These are phyloP conservation scores for Przewalskia tangutica DNA, from an alignment of 257 asterid genomes.

Conservation along the genomic window DNA sequence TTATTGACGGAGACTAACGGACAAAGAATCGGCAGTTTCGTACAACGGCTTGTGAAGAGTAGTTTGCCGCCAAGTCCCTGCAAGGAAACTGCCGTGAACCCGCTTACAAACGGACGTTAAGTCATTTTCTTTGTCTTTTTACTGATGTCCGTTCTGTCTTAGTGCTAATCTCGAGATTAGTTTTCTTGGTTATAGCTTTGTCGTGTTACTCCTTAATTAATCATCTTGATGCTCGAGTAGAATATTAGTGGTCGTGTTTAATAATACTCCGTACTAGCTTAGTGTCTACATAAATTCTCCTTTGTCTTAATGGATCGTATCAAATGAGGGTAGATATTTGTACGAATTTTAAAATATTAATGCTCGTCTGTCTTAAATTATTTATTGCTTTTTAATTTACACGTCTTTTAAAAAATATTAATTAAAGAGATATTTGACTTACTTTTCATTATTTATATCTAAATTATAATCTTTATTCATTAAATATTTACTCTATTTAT, in stretches of 20 bases:
- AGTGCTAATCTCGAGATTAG: neutral
- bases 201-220: neutral
- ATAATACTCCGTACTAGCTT: neutral
- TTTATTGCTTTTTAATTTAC: no score
- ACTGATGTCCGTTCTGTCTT: neutral
- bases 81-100: slow-evolving; percentile 73
- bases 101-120: slow-evolving; percentile 74
- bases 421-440: no score
- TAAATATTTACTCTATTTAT: no score
- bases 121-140: neutral
- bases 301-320: neutral
- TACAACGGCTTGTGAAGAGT: slow-evolving; percentile 70
- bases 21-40: slow-evolving; percentile 52
- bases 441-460: no score
- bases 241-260: neutral
- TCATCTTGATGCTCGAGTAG: neutral
- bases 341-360: rapidly evolving
- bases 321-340: neutral
- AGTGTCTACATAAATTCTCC: neutral
- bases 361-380: rapidly evolving
- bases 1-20: slow-evolving; percentile 81
- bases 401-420: rapidly evolving
- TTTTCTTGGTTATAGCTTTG: neutral
- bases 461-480: no score
- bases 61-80: slow-evolving; percentile 93